Evolutionary conservation across 768 basidiomycete species (phyloP).

Genomic region (Phylloporus rhodoxanthus): DNA sequence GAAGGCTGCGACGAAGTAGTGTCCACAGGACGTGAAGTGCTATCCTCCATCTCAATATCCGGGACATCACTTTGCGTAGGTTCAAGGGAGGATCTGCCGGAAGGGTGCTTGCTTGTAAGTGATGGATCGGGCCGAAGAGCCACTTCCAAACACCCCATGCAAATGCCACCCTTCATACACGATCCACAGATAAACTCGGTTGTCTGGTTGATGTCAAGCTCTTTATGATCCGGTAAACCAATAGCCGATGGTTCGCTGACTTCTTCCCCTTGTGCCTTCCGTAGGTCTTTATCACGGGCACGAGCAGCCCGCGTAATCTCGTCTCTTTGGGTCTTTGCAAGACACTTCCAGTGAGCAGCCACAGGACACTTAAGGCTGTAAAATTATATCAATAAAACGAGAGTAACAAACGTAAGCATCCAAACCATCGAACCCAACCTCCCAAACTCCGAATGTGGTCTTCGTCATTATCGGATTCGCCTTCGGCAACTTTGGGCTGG

Average conservation of each 20-base stretch:
- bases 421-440: conserved; percentile 83
- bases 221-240: conserved; percentile 41
- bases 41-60: conserved; percentile 37
- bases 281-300: conserved; percentile 42
- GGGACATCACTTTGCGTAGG: conserved; percentile 3
- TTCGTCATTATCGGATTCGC: conserved; percentile 46
- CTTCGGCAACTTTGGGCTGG: conserved; percentile 39
- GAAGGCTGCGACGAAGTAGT: conserved; percentile 17
- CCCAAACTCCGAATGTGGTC: conserved; percentile 49
- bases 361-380: conserved; percentile 72
- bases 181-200: conserved; percentile 76
- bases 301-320: conserved; percentile 66
- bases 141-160: conserved; percentile 65
- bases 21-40: conserved; percentile 4
- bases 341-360: conserved; percentile 70
- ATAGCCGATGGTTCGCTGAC: conserved; percentile 14
- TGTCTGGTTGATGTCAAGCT: conserved; percentile 48
- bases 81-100: conserved; percentile 3
- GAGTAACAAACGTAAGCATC: conserved; percentile 2
- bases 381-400: conserved; percentile 9
- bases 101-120: conserved; percentile 14
- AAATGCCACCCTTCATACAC: conserved; percentile 72
- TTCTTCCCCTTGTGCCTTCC: conserved; percentile 28
- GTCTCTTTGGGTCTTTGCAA: conserved; percentile 58
- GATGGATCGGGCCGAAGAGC: conserved; percentile 44